Evolutionary conservation across 2,329 filamentous ascomycete genomes (phyloP).

Genomic region (Botrytis medusae): DNA sequence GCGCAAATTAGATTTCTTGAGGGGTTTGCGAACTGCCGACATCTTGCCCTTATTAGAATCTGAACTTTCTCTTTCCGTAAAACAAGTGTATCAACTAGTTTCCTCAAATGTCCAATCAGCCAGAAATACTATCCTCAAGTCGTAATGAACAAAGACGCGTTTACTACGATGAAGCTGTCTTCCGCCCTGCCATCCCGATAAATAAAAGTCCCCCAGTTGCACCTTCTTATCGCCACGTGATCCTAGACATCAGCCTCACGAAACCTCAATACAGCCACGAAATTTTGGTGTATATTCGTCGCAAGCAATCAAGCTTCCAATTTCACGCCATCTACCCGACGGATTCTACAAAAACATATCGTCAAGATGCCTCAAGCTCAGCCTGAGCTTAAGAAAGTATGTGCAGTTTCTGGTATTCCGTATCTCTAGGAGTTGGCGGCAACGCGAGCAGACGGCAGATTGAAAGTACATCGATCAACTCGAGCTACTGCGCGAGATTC

Average conservation of each 20-base stretch:
- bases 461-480: neutral
- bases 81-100: neutral
- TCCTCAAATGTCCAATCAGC: too few species aligned
- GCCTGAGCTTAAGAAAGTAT: constrained; percentile 97
- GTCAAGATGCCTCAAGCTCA: constrained; percentile 91
- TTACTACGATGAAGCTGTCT: neutral
- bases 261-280: constrained; percentile 22
- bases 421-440: neutral
- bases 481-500: constrained; percentile 22
- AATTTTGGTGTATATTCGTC: constrained; percentile 19
- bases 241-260: constrained; percentile 23
- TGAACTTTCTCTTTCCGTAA: neutral
- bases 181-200: constrained; percentile 9
- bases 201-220: neutral
- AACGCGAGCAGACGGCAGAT: constrained; percentile 23
- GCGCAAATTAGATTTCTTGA: constrained; percentile 58
- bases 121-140: neutral
- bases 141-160: neutral
- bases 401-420: constrained; percentile 27
- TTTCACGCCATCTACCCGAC: constrained; percentile 23
- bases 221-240: constrained; percentile 36
- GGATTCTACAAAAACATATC: constrained; percentile 23
- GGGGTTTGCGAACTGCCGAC: constrained; percentile 48
- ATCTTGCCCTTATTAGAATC: neutral
- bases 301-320: constrained; percentile 18